Evolutionary conservation across 257 asterid species (phyloP), one percentile per base, ranked within the genome.

Genomic region (Plantago elongata): DNA sequence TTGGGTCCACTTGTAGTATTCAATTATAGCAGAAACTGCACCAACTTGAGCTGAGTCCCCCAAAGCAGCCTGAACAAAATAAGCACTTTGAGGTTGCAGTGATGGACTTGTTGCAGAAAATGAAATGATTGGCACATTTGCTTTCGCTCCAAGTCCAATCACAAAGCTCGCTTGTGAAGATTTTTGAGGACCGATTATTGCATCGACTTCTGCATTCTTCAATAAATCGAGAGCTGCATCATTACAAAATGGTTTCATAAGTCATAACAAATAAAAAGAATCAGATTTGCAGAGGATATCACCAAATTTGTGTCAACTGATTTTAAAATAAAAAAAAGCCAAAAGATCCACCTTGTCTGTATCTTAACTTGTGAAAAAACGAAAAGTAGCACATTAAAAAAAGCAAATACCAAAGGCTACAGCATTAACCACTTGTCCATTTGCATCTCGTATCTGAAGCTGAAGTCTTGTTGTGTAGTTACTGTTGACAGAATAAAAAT

Each of bases 1-100:
- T 71, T 75, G 71, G 14, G 29, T 63, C 84, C 81, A 75, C 3
- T 42, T 42, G 34, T 45, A 75, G 14, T 64, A 62, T n/a, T 70
- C 43, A 13, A 75, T 66, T 14, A 75, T 60, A 13, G 74, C 66
- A 2, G 73, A 54, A 17, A 79, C 69, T 15, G 64, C 57, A 37
- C 59, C 65, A 2, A 68, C 72, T 69, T 79, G 69, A 7, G 50
- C 45, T 10, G 55, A 29, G 30, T 65, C 47, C 62, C 67, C 64
- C 13, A 67, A 51, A 13, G 74, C 59, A 2, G 60, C 62, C 52
- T 73, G 68, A 54, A 78, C 60, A 15, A 61, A 75, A n/a, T 62
- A 69, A 47, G 73, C 69, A 29, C 50, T 69, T 18, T 52, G 38
- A 9, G 38, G 57, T 10, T 52, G 13, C 5, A 52, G 12, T 16